Conservation (phyloP, 495 filamentous ascomycete genomes). For the Echria macrotheca region DNA sequence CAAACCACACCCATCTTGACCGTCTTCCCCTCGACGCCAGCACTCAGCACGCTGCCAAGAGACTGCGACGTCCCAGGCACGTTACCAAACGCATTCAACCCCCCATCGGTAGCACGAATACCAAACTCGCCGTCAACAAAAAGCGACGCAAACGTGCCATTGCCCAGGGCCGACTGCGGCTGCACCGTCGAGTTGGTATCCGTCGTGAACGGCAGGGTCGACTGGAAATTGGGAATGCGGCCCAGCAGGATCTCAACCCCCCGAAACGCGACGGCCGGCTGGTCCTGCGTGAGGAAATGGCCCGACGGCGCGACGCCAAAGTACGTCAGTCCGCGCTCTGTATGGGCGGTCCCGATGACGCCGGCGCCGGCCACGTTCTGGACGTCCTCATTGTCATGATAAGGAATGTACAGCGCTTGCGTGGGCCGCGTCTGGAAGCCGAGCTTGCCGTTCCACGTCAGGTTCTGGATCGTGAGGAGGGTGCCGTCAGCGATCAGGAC, state of each 20-base stretch:
- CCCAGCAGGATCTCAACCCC: constrained; percentile 65
- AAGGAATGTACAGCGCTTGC: constrained; percentile 61
- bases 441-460: constrained; percentile 71
- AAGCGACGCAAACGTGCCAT: constrained; percentile 17
- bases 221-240: constrained; percentile 41
- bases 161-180: constrained; percentile 18
- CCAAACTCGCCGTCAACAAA: background rate
- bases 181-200: constrained; percentile 15
- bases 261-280: constrained; percentile 57
- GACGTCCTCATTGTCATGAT: constrained; percentile 38
- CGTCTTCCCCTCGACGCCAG: background rate
- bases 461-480: constrained; percentile 71
- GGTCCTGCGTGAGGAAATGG: constrained; percentile 62
- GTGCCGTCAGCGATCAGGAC: constrained; percentile 61
- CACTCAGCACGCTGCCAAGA: background rate
- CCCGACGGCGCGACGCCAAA: constrained; percentile 52
- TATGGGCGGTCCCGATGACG: constrained; percentile 54
- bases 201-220: constrained; percentile 29
- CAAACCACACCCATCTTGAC: background rate
- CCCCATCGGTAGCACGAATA: background rate
- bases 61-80: constrained; percentile 1
- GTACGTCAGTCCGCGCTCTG: constrained; percentile 67
- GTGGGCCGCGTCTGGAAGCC: constrained; percentile 58
- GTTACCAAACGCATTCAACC: background rate
- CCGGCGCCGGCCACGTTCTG: constrained; percentile 43